These are phyloP conservation scores for Aspergillus campestris DNA, from an alignment of 495 filamentous ascomycete genomes.

Conservation along the genomic window DNA sequence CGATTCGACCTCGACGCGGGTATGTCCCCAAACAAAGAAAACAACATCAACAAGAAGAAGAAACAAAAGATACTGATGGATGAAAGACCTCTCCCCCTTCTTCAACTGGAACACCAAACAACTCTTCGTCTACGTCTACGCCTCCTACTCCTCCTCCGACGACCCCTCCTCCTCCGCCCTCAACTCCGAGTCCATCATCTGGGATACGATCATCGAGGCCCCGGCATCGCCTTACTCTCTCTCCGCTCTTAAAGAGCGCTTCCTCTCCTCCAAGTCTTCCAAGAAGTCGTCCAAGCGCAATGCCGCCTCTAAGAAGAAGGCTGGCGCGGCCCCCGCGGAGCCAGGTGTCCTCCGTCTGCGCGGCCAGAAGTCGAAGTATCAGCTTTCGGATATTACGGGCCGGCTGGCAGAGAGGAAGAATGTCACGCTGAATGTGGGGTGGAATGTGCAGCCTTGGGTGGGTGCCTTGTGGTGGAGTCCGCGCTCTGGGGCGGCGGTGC, in stretches of 20 bases:
- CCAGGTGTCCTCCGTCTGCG: conserved; percentile 62
- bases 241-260: conserved; percentile 28
- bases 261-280: conserved; percentile 16
- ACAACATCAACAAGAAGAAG: background rate
- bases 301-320: conserved; percentile 13
- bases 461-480: conserved; percentile 73
- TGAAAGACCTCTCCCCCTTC: conserved; percentile 71
- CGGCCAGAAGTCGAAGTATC: conserved; percentile 85
- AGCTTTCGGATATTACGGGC: conserved; percentile 79
- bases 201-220: conserved; percentile 85
- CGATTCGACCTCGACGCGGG: conserved; percentile 81
- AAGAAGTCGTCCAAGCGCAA: conserved; percentile 5
- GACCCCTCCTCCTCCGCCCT: conserved; percentile 22
- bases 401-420: conserved; percentile 60
- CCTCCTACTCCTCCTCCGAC: conserved; percentile 62
- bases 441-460: conserved; percentile 98
- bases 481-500: conserved; percentile 41
- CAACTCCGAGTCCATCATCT: conserved; percentile 71
- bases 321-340: conserved; percentile 8
- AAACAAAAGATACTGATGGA: conserved; percentile 1
- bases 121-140: conserved; percentile 89
- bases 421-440: conserved; percentile 71
- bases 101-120: conserved; percentile 99
- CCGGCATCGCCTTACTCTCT: conserved; percentile 49
- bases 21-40: no score